These are phyloP conservation scores for Nakazawaea peltata DNA, from an alignment of 805 yeast genomes.

Conservation along the genomic window DNA sequence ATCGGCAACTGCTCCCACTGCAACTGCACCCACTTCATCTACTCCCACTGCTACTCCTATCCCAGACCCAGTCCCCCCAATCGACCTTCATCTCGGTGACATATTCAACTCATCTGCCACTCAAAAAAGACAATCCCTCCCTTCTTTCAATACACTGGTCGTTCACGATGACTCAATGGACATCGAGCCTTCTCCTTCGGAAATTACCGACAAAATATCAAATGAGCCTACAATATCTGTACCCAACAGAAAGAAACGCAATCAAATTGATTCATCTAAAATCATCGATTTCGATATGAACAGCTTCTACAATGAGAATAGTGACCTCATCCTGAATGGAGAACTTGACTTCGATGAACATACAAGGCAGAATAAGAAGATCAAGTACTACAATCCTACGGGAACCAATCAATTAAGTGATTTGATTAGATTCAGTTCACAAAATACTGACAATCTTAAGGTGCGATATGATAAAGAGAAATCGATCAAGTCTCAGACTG, in stretches of 20 bases:
- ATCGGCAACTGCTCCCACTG: conserved; percentile 5
- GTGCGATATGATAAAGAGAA: conserved; percentile 14
- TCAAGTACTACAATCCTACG: conserved; percentile 17
- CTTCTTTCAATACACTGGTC: no score
- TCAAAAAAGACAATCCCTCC: no score
- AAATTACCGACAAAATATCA: no score
- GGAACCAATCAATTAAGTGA: conserved; percentile 25
- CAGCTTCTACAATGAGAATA: conserved; percentile 28
- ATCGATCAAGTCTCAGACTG: conserved; percentile 11
- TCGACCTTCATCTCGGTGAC: not conserved
- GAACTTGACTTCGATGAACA: conserved; percentile 19
- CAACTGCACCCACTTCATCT: no score
- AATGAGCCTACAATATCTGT: no score
- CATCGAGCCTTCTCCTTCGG: no score
- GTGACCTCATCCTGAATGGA: conserved; percentile 22
- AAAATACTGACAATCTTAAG: conserved; percentile 17
- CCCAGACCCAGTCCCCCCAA: not conserved
- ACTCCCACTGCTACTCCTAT: not conserved
- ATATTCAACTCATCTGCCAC: not conserved
- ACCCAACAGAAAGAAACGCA: no score
- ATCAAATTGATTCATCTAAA: conserved; percentile 11
- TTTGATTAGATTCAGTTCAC: conserved; percentile 21
- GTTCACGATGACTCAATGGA: no score
- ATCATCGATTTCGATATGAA: conserved; percentile 28
- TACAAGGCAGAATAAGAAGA: conserved; percentile 13